phyloP scores from a whole-genome alignment of 2,329 filamentous ascomycete species.

The Xylariaceae sp. region DNA sequence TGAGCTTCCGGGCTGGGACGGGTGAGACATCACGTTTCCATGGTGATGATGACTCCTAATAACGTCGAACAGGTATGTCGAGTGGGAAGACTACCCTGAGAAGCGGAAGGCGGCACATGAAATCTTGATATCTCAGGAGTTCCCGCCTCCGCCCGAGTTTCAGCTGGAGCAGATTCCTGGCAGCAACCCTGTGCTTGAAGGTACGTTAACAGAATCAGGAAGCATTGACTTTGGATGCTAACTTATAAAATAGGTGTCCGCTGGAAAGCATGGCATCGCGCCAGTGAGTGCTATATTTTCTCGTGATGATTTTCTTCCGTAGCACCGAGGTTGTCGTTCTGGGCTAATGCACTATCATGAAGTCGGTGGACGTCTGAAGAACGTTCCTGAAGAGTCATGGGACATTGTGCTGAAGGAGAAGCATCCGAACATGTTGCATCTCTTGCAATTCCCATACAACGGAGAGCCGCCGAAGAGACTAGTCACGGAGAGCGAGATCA shows the following conservation, averaged over 20 bases:
- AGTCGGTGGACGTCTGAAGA: constrained; percentile 40
- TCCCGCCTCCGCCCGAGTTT: constrained; percentile 50
- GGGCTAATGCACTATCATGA: not conserved
- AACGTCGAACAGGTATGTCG: constrained; percentile 48
- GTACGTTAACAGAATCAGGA: constrained; percentile 29
- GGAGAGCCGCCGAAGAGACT: constrained; percentile 56
- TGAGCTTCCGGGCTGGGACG: constrained; percentile 22
- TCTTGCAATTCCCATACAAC: constrained; percentile 61
- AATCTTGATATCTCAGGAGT: constrained; percentile 47
- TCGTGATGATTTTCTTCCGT: not conserved
- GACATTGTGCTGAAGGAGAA: constrained; percentile 51
- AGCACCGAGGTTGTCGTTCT: not conserved
- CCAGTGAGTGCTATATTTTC: constrained; percentile 24
- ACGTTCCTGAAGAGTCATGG: constrained; percentile 56
- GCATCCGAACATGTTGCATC: constrained; percentile 54
- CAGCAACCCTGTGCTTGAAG: constrained; percentile 53
- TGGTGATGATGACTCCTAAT: constrained; percentile 11
- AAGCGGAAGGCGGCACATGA: constrained; percentile 57
- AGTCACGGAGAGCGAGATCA: constrained; percentile 50
- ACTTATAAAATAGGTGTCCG: constrained; percentile 28
- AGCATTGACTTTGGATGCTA: not conserved
- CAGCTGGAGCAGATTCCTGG: constrained; percentile 50
- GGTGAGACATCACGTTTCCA: constrained; percentile 13
- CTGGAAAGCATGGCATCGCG: constrained; percentile 56
- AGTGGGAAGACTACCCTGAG: constrained; percentile 65